Base-by-base conservation (phyloP, 2,329 filamentous ascomycete genomes). In the Colletotrichum sp. region DNA sequence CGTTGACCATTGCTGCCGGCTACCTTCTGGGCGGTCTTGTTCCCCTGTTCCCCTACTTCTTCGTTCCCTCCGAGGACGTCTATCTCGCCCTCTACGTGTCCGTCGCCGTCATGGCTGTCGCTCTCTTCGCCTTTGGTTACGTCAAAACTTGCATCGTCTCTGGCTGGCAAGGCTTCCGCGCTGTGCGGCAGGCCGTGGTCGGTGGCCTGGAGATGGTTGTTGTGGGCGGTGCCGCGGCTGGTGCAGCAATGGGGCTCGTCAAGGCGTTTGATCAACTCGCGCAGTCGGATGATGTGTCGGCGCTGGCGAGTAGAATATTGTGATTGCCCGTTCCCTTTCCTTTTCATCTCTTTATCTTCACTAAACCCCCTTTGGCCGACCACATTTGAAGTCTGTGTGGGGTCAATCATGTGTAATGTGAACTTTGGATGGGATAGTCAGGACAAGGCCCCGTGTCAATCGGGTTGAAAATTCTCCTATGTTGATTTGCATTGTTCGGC, bases 21-120 rank as follows among this genome's bases (percentile, higher is more conserved):
- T 95, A 95, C 82, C 92, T 95, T 69, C 83, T 95, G 26, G 93
- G 93, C 24, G 93, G 93, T 0, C 86, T 95, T 70, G 89, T 95
- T n/a, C 93, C 93, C 16, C 88, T 95, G 80, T 84, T 94, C 57
- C 93, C 93, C 1, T 95, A 95, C 84, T 92, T 95, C 78, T 87
- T 93, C 78, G 86, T 90, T 81, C 69, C 72, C 49, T 60, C 72
- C 26, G 75, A 79, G 16, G 81, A 82, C 26, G 85, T 90, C 9
- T 81, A 82, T 28, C 80, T 86, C n/a, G 89, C 89, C 0, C 84
- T 96, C 67, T 87, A 89, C 44, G 89, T 91, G 75, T 93, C 91
- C 28, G 87, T 93, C 30, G 87, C 82, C 6, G 88, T 94, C 69
- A 94, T 93, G 80, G 88, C 91, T 15, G 80, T 92, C 9, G 90